A percentile compares a stretch with the other conserved stretches of the same genome.
Evolutionary conservation across 2,329 filamentous ascomycete genomes (phyloP).

Genomic region (Paraphaeosphaeria sporulosa): DNA sequence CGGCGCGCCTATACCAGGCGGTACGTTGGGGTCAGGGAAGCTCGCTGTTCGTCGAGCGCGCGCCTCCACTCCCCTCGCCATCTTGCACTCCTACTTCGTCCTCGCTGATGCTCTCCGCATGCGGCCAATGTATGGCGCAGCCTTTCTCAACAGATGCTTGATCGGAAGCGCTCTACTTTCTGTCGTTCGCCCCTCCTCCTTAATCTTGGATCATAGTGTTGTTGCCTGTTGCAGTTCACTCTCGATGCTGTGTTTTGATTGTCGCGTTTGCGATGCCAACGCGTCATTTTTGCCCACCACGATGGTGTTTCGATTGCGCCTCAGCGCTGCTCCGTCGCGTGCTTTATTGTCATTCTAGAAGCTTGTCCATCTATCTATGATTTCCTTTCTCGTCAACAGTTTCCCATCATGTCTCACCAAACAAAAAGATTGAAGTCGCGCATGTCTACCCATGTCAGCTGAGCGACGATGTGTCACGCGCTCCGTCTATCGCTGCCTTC

Average conservation of each 20-base stretch:
- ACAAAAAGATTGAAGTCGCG: not conserved
- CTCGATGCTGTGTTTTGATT: constrained; percentile 12
- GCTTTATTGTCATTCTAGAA: not conserved
- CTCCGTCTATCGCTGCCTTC: constrained; percentile 13
- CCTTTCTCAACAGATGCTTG: constrained; percentile 6
- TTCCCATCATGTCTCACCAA: not conserved
- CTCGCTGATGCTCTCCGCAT: not conserved
- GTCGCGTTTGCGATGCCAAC: constrained; percentile 20
- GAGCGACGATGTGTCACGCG: constrained; percentile 15
- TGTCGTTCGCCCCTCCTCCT: not conserved
- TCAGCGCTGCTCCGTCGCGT: constrained; percentile 19
- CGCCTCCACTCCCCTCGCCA: not conserved
- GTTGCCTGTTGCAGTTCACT: constrained; percentile 8
- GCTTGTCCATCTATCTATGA: not conserved
- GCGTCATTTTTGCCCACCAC: constrained; percentile 19
- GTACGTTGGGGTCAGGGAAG: constrained; percentile 32
- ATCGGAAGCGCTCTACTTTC: not conserved
- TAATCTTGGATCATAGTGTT: constrained; percentile 4
- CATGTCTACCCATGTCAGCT: constrained; percentile 8
- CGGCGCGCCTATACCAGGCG: constrained; percentile 4
- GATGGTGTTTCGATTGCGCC: constrained; percentile 35
- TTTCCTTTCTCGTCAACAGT: not conserved
- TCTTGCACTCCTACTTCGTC: constrained; percentile 1
- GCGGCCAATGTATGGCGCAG: not conserved
- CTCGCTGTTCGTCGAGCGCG: constrained; percentile 14